Base-by-base conservation (phyloP, 2,329 filamentous ascomycete species). In the Elsinoe necatrix region DNA sequence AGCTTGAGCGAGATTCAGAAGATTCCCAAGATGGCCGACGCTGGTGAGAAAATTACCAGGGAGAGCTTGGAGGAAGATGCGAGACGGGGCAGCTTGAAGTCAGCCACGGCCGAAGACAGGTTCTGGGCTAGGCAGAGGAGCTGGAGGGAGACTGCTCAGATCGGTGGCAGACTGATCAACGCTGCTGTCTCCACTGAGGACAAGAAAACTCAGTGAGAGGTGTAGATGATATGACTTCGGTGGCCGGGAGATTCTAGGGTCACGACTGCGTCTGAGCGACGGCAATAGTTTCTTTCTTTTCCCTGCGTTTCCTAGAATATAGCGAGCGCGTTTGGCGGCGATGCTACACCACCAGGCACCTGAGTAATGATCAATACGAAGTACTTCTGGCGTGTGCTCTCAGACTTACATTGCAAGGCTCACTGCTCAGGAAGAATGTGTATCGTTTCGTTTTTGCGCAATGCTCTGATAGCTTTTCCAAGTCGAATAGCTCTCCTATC, bases 1-100 rank as follows among this genome's bases (percentile, higher is more conserved):
- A 86, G 80, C 21, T 71, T 90, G 11, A 83, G 80, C 0, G 72
- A 81, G 58, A 76, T 81, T 29, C 75, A 69, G 25, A 72, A 67
- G 37, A 55, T 74, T 2, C 73, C 73, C 0, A 65, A 77, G 1
- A 76, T 76, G 2, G 77, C 74, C 3, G 72, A 69, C 35, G 61
- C 77, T 41, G 75, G 73, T 12, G 82, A 84, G 63, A 81, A 81
- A 66, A 87, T 89, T 58, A 87, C 81, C 2, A 74, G 81, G 27
- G 77, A 75, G 60, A 78, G 75, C 4, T 73, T 90, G 1, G 86
- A 90, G 67, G 86, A 79, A 61, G 75, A 79, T 55, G 75, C 68
- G 18, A 68, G 68, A 47, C 64, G 63, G 64, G 66, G 63, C 14
- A 77, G 69, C 58, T 61, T 78, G 29, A 66, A 63, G 20, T 68